Base-by-base conservation (phyloP, 2,329 filamentous ascomycete genomes). In the Fusarium phyllophilum region DNA sequence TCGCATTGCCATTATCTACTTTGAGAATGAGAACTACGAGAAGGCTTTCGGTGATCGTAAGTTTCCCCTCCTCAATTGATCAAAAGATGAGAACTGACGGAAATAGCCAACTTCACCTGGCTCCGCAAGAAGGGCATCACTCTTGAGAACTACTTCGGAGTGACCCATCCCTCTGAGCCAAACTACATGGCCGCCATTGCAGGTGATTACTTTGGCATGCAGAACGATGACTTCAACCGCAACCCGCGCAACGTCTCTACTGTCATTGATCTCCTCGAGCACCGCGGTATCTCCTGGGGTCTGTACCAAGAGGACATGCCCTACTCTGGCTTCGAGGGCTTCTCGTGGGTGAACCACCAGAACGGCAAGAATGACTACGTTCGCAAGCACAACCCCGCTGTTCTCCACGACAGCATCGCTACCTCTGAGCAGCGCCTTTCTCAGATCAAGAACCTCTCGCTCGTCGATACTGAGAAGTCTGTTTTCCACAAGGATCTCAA, bases 261-360 rank as follows among this genome's bases (percentile, higher is more conserved):
- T 15, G 82, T 94, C 26, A 85, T 90, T n/a, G 91, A 94, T 81
- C 84, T 94, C 57, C 88, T 94, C 26, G 91, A 93, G 72, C 86
- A 87, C 73, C 88, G 87, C 77, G 85, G 85, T 61, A 90, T 94
- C 79, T 87, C 87, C 6, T 94, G 92, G 92, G 91, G 85, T 57
- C 85, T 91, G 73, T 96, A 96, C 83, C 89, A 95, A 81, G 93
- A 96, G 80, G 91, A 94, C 78, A 87, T 92, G 86, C 94, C 94
- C 5, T 94, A 90, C 82, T 86, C 89, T 5, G 94, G 94, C 18
- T 96, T 90, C 82, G 87, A 93, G 80, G 93, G 93, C 31, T 81
- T 82, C 41, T 84, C 83, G 1, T 94, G 85, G 80, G 85, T 89
- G 63, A 94, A 94, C 82, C 89, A 90, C 73, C 70, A 89, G 75